phyloP scores from a whole-genome alignment of 2,329 filamentous ascomycete genomes.

The Bipolaris gigantea region DNA sequence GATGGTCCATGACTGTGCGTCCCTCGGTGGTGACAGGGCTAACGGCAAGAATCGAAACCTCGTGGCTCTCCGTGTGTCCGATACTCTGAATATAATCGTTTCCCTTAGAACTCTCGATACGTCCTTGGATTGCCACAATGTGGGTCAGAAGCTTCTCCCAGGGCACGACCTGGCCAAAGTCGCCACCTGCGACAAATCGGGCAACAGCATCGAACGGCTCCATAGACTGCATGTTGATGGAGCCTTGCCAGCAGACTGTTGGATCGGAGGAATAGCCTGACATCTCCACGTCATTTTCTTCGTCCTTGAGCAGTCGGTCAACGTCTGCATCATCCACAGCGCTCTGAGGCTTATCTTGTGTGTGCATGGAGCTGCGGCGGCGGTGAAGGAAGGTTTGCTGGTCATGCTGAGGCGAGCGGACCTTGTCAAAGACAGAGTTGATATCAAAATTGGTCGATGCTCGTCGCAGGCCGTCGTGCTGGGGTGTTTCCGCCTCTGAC shows the following conservation, averaged over 20 bases:
- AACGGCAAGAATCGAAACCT: conserved; percentile 79
- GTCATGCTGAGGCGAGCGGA: conserved; percentile 69
- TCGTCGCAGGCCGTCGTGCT: conserved; percentile 46
- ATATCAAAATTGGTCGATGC: conserved; percentile 76
- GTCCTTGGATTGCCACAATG: conserved; percentile 70
- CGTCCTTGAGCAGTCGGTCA: conserved; percentile 80
- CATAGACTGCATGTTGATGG: conserved; percentile 68
- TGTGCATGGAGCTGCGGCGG: conserved; percentile 55
- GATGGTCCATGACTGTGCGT: conserved; percentile 66
- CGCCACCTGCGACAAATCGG: conserved; percentile 80
- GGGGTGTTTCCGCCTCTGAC: conserved; percentile 43
- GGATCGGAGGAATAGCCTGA: conserved; percentile 74
- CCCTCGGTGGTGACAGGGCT: conserved; percentile 61
- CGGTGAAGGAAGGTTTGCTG: conserved; percentile 51
- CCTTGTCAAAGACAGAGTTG: conserved; percentile 80
- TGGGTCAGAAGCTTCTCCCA: conserved; percentile 78
- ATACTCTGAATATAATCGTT: conserved; percentile 90
- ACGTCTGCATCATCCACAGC: conserved; percentile 83
- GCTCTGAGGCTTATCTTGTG: conserved; percentile 50
- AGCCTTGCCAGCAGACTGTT: conserved; percentile 59
- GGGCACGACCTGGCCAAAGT: conserved; percentile 66
- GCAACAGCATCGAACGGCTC: conserved; percentile 77
- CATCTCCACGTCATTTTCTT: conserved; percentile 76
- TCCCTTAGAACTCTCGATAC: conserved; percentile 80
- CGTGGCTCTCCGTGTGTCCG: conserved; percentile 77